Percentiles rank a stretch among this genome's conserved stretches.
Evolutionary conservation across 2,329 filamentous ascomycete genomes (phyloP).

Genomic region (Colletotrichum liaoningense): DNA sequence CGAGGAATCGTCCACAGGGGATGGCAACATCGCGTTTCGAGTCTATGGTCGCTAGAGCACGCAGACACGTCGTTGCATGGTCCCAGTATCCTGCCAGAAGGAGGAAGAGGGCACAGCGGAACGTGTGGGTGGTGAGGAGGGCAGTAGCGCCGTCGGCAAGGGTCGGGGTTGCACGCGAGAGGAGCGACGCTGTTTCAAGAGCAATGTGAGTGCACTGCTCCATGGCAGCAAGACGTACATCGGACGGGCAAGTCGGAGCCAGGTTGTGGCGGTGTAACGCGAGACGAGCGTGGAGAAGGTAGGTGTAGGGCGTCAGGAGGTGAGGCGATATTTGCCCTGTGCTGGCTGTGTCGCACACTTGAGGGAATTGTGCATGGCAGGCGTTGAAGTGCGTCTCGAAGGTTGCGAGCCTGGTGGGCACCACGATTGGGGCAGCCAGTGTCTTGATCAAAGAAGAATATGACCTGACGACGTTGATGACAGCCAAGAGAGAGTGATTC

Average conservation of each 20-base stretch:
- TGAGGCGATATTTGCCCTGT: constrained; percentile 77
- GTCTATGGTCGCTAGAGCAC: constrained; percentile 77
- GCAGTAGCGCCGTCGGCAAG: constrained; percentile 77
- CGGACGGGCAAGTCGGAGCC: constrained; percentile 73
- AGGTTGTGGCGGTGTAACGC: constrained; percentile 91
- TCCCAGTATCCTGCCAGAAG: constrained; percentile 80
- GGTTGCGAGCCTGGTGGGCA: constrained; percentile 74
- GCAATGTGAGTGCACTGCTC: constrained; percentile 81
- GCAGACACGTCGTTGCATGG: constrained; percentile 78
- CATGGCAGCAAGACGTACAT: constrained; percentile 77
- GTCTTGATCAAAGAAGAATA: constrained; percentile 80
- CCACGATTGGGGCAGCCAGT: constrained; percentile 75
- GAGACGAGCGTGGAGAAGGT: constrained; percentile 86
- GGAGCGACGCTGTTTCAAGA: constrained; percentile 81
- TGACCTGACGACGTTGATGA: constrained; percentile 84
- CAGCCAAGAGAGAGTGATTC: constrained; percentile 79
- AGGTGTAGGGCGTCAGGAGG: constrained; percentile 79
- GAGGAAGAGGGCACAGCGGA: constrained; percentile 86
- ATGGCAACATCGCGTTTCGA: constrained; percentile 78
- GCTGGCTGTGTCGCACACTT: constrained; percentile 76
- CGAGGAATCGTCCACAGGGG: constrained; percentile 83
- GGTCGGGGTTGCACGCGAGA: constrained; percentile 73
- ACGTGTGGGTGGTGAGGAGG: constrained; percentile 84
- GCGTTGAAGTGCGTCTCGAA: constrained; percentile 85
- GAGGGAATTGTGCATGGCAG: constrained; percentile 81